A percentile compares a stretch with the other conserved stretches of the same genome.
These are phyloP conservation scores for Aspergillus haitiensis DNA, from an alignment of 495 filamentous ascomycete species.

Conservation along the genomic window DNA sequence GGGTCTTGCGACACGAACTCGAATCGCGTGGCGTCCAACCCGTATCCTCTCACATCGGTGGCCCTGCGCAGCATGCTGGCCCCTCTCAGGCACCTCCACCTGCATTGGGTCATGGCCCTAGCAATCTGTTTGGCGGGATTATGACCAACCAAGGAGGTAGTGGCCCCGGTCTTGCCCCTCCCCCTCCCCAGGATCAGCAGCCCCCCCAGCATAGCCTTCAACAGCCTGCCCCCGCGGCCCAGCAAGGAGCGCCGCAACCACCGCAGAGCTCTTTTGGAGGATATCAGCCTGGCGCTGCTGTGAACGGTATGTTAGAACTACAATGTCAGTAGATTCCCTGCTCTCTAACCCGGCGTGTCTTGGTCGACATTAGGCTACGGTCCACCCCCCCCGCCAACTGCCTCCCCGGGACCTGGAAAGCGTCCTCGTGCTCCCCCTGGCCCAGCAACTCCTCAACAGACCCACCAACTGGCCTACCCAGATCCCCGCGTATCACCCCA, in stretches of 20 bases:
- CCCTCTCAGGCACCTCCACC: slow-evolving; percentile 80
- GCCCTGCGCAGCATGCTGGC: slow-evolving; percentile 68
- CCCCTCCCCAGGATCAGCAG: slow-evolving; percentile 65
- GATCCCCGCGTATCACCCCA: slow-evolving; percentile 82
- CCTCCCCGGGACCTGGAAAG: slow-evolving; percentile 82
- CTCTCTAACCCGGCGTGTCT: slow-evolving; percentile 32
- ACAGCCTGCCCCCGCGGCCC: slow-evolving; percentile 59
- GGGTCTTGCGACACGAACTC: slow-evolving; percentile 80
- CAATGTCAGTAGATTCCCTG: slow-evolving; percentile 20
- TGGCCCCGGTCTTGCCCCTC: slow-evolving; percentile 85
- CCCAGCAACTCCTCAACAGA: slow-evolving; percentile 88
- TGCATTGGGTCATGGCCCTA: slow-evolving; percentile 85
- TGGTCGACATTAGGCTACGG: slow-evolving; percentile 52
- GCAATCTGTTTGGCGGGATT: slow-evolving; percentile 90
- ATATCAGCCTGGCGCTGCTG: slow-evolving; percentile 62
- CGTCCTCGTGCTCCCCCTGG: slow-evolving; percentile 61
- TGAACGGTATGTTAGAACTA: slow-evolving; percentile 61
- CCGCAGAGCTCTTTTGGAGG: slow-evolving; percentile 58
- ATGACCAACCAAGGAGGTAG: slow-evolving; percentile 89
- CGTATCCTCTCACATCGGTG: slow-evolving; percentile 62
- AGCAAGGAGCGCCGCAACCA: slow-evolving; percentile 62
- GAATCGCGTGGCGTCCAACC: slow-evolving; percentile 77
- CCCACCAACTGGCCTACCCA: slow-evolving; percentile 76
- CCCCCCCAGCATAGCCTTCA: slow-evolving; percentile 61
- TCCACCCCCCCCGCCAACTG: slow-evolving; percentile 75